These are phyloP conservation scores for Corchorus olitorius DNA, from an alignment of 345 rosid species.

Conservation along the genomic window DNA sequence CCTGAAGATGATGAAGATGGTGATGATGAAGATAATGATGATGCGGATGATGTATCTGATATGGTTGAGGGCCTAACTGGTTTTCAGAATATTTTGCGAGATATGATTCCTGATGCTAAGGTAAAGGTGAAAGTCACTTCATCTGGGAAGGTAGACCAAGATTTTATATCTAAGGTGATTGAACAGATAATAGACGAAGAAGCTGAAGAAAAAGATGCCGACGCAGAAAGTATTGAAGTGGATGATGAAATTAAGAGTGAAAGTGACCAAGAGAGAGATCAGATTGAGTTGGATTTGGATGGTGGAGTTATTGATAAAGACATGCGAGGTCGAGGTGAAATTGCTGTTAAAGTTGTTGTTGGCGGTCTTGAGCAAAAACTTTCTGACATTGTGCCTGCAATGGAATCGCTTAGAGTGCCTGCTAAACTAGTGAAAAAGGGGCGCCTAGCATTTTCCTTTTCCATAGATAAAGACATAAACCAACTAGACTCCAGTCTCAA, in stretches of 20 bases:
- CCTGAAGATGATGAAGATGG: slow-evolving; percentile 64
- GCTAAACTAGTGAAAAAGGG: slow-evolving; percentile 72
- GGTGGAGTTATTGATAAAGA: slow-evolving; percentile 54
- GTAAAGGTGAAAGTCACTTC: slow-evolving; percentile 87
- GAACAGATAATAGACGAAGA: slow-evolving; percentile 81
- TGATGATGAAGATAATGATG: slow-evolving; percentile 60
- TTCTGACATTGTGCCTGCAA: slow-evolving; percentile 47
- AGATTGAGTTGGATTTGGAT: slow-evolving; percentile 52
- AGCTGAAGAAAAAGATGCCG: slow-evolving; percentile 65
- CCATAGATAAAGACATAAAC: slow-evolving; percentile 61
- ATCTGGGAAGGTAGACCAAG: slow-evolving; percentile 75
- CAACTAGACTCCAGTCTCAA: slow-evolving; percentile 46
- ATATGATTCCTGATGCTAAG: slow-evolving; percentile 86
- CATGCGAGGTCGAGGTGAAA: slow-evolving; percentile 57
- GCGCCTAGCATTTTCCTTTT: slow-evolving; percentile 59
- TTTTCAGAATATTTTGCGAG: slow-evolving; percentile 69
- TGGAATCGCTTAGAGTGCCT: slow-evolving; percentile 71
- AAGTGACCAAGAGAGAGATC: slow-evolving; percentile 56
- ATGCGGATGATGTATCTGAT: slow-evolving; percentile 70
- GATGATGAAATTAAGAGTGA: slow-evolving; percentile 61
- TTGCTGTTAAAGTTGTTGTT: slow-evolving; percentile 78
- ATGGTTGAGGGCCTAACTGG: slow-evolving; percentile 70
- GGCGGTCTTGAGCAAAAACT: slow-evolving; percentile 67
- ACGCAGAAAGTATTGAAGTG: slow-evolving; percentile 55
- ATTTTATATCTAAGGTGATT: slow-evolving; percentile 83